phyloP scores from a whole-genome alignment of 176 grass and related monocot genomes.

The Avena sativa region DNA sequence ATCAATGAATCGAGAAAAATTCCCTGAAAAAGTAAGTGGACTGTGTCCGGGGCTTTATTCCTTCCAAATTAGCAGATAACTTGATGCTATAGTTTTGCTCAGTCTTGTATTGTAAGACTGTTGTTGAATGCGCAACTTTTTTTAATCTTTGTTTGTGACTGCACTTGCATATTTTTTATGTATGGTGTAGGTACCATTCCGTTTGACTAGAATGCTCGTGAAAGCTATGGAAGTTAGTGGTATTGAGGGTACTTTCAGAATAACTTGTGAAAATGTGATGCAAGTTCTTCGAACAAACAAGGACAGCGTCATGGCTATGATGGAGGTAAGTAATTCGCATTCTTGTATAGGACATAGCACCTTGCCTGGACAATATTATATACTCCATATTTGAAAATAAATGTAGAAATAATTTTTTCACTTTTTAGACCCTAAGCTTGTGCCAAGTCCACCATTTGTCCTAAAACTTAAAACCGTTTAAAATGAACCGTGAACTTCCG shows the following conservation, averaged over 20 bases:
- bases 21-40: conserved; percentile 91
- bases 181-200: conserved; percentile 82
- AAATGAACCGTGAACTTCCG: neutral
- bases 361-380: conserved; percentile 20
- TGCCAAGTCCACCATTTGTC: neutral
- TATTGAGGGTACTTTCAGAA: conserved; percentile 97
- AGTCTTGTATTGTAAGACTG: neutral
- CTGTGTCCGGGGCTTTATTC: conserved; percentile 31
- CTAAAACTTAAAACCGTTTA: neutral
- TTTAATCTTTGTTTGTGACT: too few relatives aligned
- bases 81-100: neutral
- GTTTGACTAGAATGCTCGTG: conserved; percentile 97
- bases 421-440: neutral
- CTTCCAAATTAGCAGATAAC: neutral
- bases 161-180: conserved; percentile 28
- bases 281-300: conserved; percentile 98
- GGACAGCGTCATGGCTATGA: conserved; percentile 99
- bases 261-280: conserved; percentile 99
- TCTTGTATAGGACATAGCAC: neutral
- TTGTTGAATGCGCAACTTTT: neutral
- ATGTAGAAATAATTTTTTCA: neutral
- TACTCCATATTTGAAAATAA: neutral
- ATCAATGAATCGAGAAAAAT: conserved; percentile 97
- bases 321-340: conserved; percentile 75
- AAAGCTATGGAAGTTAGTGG: conserved; percentile 99